Evolutionary conservation across 495 filamentous ascomycete genomes (phyloP).

Genomic region (Aspergillus affinis): DNA sequence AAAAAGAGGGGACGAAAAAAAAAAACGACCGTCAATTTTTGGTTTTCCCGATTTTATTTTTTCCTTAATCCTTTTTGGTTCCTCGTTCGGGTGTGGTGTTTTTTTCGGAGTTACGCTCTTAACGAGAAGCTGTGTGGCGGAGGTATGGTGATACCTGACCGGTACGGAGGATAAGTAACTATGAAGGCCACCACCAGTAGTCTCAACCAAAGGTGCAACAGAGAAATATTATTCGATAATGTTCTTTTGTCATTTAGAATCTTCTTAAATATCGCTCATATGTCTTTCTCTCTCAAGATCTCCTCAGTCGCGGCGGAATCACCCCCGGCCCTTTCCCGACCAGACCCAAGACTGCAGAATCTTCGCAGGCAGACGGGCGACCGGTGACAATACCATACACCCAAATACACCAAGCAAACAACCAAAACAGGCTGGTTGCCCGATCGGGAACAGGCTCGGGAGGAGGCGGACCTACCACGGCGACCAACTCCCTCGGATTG

Average conservation of each 20-base stretch:
- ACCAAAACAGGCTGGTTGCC: conserved; percentile 5
- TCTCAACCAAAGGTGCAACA: too few species aligned
- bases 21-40: conserved; percentile 23
- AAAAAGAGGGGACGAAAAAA: conserved; percentile 14
- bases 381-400: not conserved
- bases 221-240: too few species aligned
- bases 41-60: conserved; percentile 17
- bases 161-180: too few species aligned
- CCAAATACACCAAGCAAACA: not conserved
- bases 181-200: too few species aligned
- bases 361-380: too few species aligned
- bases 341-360: too few species aligned
- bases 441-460: conserved; percentile 7
- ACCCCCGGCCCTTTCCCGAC: too few species aligned
- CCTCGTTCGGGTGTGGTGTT: not conserved
- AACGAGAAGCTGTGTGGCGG: conserved; percentile 5
- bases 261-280: too few species aligned
- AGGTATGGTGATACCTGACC: not conserved
- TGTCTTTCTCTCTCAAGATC: too few species aligned
- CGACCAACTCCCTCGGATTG: not conserved
- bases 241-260: too few species aligned
- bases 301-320: too few species aligned
- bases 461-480: not conserved
- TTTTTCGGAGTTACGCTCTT: not conserved
- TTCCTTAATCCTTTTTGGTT: conserved; percentile 12